phyloP scores from a whole-genome alignment of 805 yeast species.

The Metschnikowia orientalis region DNA sequence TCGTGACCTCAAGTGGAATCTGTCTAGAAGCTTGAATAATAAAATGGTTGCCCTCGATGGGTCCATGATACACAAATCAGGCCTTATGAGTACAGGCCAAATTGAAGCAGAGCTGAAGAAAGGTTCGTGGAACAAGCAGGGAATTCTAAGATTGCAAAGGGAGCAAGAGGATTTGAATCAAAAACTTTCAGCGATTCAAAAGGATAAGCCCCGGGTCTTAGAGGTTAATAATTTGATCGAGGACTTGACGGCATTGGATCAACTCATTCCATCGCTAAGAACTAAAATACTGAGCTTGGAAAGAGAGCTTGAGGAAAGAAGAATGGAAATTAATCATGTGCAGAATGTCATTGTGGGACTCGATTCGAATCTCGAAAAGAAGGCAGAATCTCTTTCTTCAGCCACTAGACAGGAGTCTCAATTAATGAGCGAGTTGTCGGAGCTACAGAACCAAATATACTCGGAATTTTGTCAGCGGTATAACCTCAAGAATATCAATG shows the following conservation, averaged over 20 bases:
- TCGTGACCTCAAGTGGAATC: slow-evolving; percentile 61
- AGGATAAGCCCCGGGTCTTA: slow-evolving; percentile 48
- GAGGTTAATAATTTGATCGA: slow-evolving; percentile 54
- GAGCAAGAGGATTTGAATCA: slow-evolving; percentile 48
- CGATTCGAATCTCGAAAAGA: slow-evolving; percentile 3
- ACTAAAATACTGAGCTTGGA: slow-evolving; percentile 41
- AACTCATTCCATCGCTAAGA: slow-evolving; percentile 41
- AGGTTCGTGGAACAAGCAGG: slow-evolving; percentile 73
- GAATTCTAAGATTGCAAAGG: slow-evolving; percentile 49
- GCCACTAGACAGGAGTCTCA: slow-evolving; percentile 18
- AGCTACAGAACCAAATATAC: slow-evolving; percentile 35
- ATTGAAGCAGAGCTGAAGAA: slow-evolving; percentile 39
- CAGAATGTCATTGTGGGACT: slow-evolving; percentile 21
- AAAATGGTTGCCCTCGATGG: slow-evolving; percentile 83
- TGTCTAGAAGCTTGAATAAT: slow-evolving; percentile 36
- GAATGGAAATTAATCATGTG: slow-evolving; percentile 39
- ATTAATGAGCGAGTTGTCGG: slow-evolving; percentile 15
- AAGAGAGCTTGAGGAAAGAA: slow-evolving; percentile 42
- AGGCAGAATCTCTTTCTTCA: slow-evolving; percentile 14
- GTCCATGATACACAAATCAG: slow-evolving; percentile 75
- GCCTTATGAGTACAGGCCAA: slow-evolving; percentile 89
- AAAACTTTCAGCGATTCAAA: slow-evolving; percentile 47
- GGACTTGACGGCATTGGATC: slow-evolving; percentile 44
- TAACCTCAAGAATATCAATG: slow-evolving; percentile 53
- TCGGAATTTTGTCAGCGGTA: slow-evolving; percentile 50